Base-by-base conservation (phyloP, 345 rosid genomes). In the Hypericum androsaemum region DNA sequence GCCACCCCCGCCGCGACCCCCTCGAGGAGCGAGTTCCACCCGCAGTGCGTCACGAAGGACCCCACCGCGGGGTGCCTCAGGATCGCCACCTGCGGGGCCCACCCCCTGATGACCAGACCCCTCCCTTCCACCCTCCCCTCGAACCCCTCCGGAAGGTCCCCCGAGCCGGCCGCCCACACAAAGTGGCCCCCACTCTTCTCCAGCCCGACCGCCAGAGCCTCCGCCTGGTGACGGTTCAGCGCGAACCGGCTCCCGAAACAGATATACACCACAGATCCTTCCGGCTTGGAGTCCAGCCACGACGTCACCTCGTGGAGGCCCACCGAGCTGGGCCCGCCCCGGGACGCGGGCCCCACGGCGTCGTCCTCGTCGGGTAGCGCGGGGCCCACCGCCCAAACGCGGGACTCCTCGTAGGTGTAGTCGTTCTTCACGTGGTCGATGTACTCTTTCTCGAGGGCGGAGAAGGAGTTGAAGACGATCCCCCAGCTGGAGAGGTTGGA, bases 21-120 rank as follows among this genome's bases (percentile, higher is more conserved):
- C 14, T 62, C 65, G 35, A 62, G 42, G n/a, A 62, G 32, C 43
- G 65, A 62, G 13, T 48, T 54, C 59, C 59, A 54, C 5, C 65
- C 59, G 5, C 47, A 62, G 7, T 62, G 65, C 38, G 54, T 47
- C 47, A 62, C 15, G 41, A 43, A 62, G 8, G 59, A 47, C 0
- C 53, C 54, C 11, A 62, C 54, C 1, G 65, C 65, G 10, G 16
- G 43, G 36, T 54, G 65, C 5, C 39, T 41, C 5, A 62, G 59
- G 13, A 62, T 62, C 48, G 40, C 6, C 10, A 49, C 49, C 43
- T 62, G 60, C 8, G 65, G 65, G n/a, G 53, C 65, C 54, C 60
- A 62, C 12, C 65, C 65, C 54, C 43, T 53, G 3, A 62, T 40
- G 54, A 54, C 60, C 2, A 62, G 16, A 5, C 65, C 59, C 22